Evolutionary conservation across 192 early-diverging fungal species (phyloP), one percentile per base, ranked within the genome.

Genomic region (Coemansia sp.): DNA sequence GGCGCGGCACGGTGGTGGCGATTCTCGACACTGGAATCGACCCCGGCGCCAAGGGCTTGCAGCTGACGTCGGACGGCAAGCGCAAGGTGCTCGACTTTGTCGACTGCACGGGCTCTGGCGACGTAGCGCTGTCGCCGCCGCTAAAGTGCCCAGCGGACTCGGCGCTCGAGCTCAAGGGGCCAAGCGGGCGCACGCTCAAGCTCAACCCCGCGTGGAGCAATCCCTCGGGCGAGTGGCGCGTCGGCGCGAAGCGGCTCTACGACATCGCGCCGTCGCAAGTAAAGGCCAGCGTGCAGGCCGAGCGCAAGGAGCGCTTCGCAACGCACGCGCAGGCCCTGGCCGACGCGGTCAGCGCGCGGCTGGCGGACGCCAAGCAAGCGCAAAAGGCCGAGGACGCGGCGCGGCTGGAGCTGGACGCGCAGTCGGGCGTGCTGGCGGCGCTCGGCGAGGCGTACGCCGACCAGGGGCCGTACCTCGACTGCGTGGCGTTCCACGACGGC

Each of bases 11-110:
- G 12, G 89, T 95, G 10, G 89, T 96, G 63, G 97, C 95, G 31
- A 89, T 96, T 59, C 85, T 98, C 19, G 96, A 98, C 72, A 96
- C 96, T 2, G 95, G 94, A 46, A 89, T 99, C n/a, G 95, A 96
- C 84, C 95, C 96, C 32, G 91, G 89, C 20, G 93, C 95, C 35
- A 84, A 90, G 38, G 96, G 96, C 47, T 74, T 99, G 69, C 90
- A 92, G 82, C 71, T 87, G 17, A 98, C 96, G 2, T 89, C 91
- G 19, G 91, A 94, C 47, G 97, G 96, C 42, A 87, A 90, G 73
- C 91, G 89, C 59, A 99, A 99, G 80, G 82, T 99, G 22, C 83
- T 96, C 27, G 94, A 97, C 73, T 88, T 93, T 60, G 86, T 99
- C 42, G 97, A 99, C 85, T 99, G 97, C 86, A 94, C 95, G 2